Base-by-base conservation (phyloP, 2,329 filamentous ascomycete species). In the Colletotrichum echinochloae region DNA sequence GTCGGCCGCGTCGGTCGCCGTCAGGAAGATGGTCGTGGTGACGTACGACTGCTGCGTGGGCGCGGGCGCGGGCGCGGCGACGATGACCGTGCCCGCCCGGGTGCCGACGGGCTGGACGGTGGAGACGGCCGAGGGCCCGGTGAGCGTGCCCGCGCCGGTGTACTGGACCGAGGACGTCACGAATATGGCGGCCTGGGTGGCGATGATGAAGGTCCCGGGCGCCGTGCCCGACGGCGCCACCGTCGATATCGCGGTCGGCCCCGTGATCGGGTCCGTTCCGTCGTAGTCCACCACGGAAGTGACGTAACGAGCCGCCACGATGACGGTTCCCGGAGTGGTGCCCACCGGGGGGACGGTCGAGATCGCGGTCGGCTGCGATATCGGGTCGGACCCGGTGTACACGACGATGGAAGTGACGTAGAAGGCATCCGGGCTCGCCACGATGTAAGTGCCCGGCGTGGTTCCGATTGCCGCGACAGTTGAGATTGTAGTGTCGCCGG, bases 181-280 rank as follows among this genome's bases (percentile, higher is more conserved):
- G 46, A 63, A 73, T 2, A 52, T 33, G 7, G 67, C 70, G 1
- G 72, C 64, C 5, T 56, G 33, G 2, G 55, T 59, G 7, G 66
- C 61, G 0, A 73, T 60, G 23, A 74, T 63, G 5, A 72, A 28
- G 1, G 67, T 71, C 0, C 73, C 72, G 0, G 70, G 72, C 2
- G 16, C 39, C 23, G 70, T 69, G 3, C 65, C 66, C 12, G 56
- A 67, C n/a, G 68, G 68, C 1, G 28, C 30, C 0, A 72, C 33
- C 1, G 73, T 73, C 11, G 65, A 63, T 8, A 71, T 23, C 5
- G 65, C 35, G 2, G 48, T n/a, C 9, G 69, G 69, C 7, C 65
- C 65, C 3, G 54, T 69, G 41, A 71, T 64, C 5, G 59, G 44
- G n/a, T 28, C 52, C 1, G 60, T 14, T 33, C 69, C 69, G 14